phyloP scores from a whole-genome alignment of 345 rosid species.

The Litchi chinensis region DNA sequence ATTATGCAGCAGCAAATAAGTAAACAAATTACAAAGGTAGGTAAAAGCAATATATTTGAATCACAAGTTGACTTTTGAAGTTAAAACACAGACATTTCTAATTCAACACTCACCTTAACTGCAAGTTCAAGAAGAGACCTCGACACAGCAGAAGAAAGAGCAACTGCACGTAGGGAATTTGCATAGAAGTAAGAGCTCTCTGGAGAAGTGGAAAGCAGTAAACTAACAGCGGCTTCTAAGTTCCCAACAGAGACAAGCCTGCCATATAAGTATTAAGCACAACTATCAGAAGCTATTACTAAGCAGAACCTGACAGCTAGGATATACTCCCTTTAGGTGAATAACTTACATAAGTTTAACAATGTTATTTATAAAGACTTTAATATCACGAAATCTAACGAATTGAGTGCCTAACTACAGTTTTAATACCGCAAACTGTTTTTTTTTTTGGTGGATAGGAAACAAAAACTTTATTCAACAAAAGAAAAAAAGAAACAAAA shows the following conservation, averaged over 20 bases:
- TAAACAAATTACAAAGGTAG: constrained; percentile 1
- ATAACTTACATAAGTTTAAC: background rate
- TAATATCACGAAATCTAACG: background rate
- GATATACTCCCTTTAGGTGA: background rate
- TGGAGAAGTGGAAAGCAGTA: constrained; percentile 88
- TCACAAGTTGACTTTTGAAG: background rate
- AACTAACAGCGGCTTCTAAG: constrained; percentile 94
- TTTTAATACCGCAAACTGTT: constrained; percentile 3
- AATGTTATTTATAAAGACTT: background rate
- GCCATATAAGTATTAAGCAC: constrained; percentile 28
- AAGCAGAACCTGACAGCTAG: background rate
- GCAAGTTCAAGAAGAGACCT: constrained; percentile 95
- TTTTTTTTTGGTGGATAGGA: too few relatives aligned
- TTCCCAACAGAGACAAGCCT: constrained; percentile 93
- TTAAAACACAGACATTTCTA: constrained; percentile 6
- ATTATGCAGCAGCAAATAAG: constrained; percentile 19
- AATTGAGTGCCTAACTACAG: background rate
- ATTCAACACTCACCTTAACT: constrained; percentile 61
- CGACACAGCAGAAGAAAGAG: constrained; percentile 97
- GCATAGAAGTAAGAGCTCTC: constrained; percentile 90
- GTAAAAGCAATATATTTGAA: background rate
- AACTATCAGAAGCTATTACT: constrained; percentile 8
- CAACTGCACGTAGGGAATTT: constrained; percentile 95
- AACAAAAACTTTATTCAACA: too few relatives aligned
- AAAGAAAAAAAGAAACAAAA: too few relatives aligned